Evolutionary conservation across 2,329 filamentous ascomycete genomes (phyloP).

Genomic region (Alternaria sp.): DNA sequence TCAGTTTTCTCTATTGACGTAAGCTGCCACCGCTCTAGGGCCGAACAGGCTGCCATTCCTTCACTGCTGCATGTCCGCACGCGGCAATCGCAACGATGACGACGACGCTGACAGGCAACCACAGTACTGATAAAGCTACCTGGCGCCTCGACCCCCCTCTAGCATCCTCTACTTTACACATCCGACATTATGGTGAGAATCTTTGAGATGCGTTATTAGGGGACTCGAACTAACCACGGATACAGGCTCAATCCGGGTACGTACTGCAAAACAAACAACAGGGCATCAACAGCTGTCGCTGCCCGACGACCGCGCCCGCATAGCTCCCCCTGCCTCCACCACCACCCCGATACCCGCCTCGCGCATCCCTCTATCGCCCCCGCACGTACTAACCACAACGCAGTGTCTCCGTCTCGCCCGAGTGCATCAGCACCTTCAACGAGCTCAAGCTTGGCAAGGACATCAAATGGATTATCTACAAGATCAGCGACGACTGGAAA

Average conservation of each 20-base stretch:
- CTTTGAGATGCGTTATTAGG: neutral
- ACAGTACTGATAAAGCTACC: constrained; percentile 43
- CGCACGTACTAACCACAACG: constrained; percentile 19
- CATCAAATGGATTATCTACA: constrained; percentile 84
- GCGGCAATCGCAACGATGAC: constrained; percentile 35
- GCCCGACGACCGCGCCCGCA: constrained; percentile 14
- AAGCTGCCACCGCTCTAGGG: constrained; percentile 21
- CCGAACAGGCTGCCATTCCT: constrained; percentile 29
- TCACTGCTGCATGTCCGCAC: constrained; percentile 9
- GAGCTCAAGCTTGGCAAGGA: constrained; percentile 82
- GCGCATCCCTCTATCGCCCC: neutral
- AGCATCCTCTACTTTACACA: constrained; percentile 28
- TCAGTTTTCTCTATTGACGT: constrained; percentile 35
- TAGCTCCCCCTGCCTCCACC: constrained; percentile 5
- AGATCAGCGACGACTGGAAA: constrained; percentile 83
- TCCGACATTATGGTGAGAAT: constrained; percentile 45
- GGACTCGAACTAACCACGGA: constrained; percentile 22
- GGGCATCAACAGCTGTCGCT: constrained; percentile 18
- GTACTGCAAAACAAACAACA: constrained; percentile 30
- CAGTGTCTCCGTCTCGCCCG: constrained; percentile 74
- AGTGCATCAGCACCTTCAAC: constrained; percentile 75
- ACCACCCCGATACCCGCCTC: constrained; percentile 5
- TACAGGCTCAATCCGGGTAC: constrained; percentile 54
- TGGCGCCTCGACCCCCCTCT: constrained; percentile 25
- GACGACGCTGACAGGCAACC: constrained; percentile 48